A percentile compares a stretch with the other conserved stretches of the same genome.
phyloP scores from a whole-genome alignment of 192 early-diverging fungal genomes.

The Coemansia javaensis region DNA sequence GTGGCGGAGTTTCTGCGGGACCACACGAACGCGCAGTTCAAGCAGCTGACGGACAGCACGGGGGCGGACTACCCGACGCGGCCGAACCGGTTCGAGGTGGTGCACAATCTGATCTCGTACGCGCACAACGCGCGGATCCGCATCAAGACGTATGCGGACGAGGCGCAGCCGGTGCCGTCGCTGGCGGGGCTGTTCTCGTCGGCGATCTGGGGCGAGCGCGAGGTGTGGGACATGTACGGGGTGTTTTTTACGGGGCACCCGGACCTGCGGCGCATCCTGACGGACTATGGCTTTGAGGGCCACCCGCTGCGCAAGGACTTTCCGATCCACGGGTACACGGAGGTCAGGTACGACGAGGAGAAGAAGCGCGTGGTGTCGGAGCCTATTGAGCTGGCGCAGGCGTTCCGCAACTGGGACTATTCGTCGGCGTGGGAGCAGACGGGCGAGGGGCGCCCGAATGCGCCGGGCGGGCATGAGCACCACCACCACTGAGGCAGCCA shows the following conservation, averaged over 20 bases:
- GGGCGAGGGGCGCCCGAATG: constrained; percentile 55
- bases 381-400: constrained; percentile 92
- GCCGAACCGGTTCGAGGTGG: constrained; percentile 92
- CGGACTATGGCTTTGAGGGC: constrained; percentile 98
- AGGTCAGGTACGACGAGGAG: constrained; percentile 97
- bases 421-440: constrained; percentile 92
- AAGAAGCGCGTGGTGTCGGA: constrained; percentile 96
- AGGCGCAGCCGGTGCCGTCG: constrained; percentile 86
- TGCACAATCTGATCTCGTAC: constrained; percentile 86
- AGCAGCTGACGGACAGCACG: constrained; percentile 83
- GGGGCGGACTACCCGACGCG: constrained; percentile 90
- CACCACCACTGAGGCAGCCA: constrained; percentile 6
- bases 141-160: constrained; percentile 95
- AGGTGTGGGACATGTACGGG: constrained; percentile 98
- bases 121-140: constrained; percentile 90
- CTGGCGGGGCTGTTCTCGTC: constrained; percentile 70
- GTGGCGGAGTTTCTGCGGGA: constrained; percentile 89
- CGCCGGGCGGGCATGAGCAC: constrained; percentile 44
- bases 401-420: constrained; percentile 94
- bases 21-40: constrained; percentile 88
- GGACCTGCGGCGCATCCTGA: constrained; percentile 93
- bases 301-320: constrained; percentile 95
- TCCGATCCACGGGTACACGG: constrained; percentile 97
- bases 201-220: constrained; percentile 98
- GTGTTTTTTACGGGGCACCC: constrained; percentile 95